Evolutionary conservation across 139 green algal genomes (phyloP).

Genomic region (Trebouxia sp.): DNA sequence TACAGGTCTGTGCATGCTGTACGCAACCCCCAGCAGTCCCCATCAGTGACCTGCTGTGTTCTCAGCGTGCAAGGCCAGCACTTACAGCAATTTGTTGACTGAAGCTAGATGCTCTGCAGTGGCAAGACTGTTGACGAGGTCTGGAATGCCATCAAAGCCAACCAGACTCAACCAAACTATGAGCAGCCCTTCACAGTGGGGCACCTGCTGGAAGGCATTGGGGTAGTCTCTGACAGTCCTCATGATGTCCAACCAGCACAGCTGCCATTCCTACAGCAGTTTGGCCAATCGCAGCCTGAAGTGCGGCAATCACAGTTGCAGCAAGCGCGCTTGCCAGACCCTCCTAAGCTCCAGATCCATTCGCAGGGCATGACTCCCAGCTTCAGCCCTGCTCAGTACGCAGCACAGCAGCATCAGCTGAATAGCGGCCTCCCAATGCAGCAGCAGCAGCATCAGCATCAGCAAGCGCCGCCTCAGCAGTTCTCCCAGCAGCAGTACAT

Average conservation of each 20-base stretch:
- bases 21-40: background rate
- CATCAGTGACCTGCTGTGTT: too few relatives aligned
- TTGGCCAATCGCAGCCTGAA: background rate
- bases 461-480: background rate
- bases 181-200: constrained; percentile 23
- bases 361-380: background rate
- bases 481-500: constrained; percentile 11
- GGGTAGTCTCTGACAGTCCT: background rate
- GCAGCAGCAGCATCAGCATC: background rate
- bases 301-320: background rate
- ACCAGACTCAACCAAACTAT: background rate
- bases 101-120: background rate
- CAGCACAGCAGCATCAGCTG: background rate
- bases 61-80: too few relatives aligned
- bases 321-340: background rate
- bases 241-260: background rate
- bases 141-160: constrained; percentile 26
- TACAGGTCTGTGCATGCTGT: constrained; percentile 13
- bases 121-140: constrained; percentile 38
- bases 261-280: background rate
- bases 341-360: constrained; percentile 8
- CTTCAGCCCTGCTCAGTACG: background rate
- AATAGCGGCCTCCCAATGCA: background rate
- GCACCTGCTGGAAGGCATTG: constrained; percentile 25
- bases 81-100: background rate